Evolutionary conservation across 306 rosid genomes (phyloP).

Genomic region (Senna siamea): DNA sequence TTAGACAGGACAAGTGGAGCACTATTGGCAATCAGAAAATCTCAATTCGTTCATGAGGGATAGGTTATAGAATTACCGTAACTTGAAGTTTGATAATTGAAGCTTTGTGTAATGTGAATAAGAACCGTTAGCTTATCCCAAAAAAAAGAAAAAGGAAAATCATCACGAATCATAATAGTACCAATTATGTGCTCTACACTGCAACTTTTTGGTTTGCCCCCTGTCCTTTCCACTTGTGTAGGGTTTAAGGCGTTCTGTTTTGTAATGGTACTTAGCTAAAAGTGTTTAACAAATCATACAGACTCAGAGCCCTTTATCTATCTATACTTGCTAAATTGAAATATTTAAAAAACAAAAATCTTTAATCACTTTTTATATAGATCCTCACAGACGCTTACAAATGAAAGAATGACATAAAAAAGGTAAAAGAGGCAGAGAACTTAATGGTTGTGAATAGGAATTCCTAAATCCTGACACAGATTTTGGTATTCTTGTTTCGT

Average conservation of each 20-base stretch:
- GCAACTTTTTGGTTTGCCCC: background rate
- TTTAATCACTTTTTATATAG: too few species aligned
- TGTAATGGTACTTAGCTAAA: conserved; percentile 35
- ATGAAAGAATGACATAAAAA: too few species aligned
- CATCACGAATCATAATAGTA: conserved; percentile 37
- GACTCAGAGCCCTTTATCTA: too few species aligned
- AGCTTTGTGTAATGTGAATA: conserved; percentile 28
- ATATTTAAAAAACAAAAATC: too few species aligned
- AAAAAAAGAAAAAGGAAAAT: background rate
- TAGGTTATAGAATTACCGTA: conserved; percentile 34
- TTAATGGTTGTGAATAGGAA: too few species aligned
- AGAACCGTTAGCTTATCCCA: background rate
- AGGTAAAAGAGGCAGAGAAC: background rate
- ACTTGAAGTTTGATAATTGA: conserved; percentile 25
- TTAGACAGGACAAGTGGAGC: background rate
- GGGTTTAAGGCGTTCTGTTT: conserved; percentile 16
- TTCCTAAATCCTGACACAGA: too few species aligned
- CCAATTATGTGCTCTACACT: conserved; percentile 33
- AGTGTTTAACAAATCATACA: conserved; percentile 32
- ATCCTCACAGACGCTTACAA: too few species aligned
- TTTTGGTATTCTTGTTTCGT: too few species aligned
- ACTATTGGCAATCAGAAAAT: background rate
- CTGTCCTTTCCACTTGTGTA: conserved; percentile 28
- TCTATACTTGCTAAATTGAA: too few species aligned
- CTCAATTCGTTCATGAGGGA: background rate